Percentiles rank a stretch among this genome's conserved stretches.
Conservation (phyloP, 176 grass and related monocot genomes). For the Rhipidocladum racemiflorum region DNA sequence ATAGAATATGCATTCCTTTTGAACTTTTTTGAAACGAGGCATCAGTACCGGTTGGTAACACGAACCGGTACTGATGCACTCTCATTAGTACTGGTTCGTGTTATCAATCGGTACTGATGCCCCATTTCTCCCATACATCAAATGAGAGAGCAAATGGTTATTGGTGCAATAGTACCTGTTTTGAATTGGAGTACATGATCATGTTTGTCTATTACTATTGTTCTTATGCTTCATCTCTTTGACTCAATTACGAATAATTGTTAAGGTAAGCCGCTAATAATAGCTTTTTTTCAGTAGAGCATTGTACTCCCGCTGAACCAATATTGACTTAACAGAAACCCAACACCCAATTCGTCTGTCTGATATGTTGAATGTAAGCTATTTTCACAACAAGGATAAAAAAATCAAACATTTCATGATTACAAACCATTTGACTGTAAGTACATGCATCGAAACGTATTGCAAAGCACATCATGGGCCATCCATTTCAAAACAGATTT, state of each 20-base stretch:
- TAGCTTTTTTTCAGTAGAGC: background rate
- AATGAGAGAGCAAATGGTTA: too few relatives aligned
- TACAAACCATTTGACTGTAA: background rate
- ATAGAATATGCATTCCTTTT: too few relatives aligned
- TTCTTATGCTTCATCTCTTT: background rate
- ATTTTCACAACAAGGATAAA: background rate
- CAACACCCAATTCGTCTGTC: too few relatives aligned
- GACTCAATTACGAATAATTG: background rate
- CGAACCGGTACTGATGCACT: too few relatives aligned
- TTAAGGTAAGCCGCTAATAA: background rate
- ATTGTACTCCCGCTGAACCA: background rate
- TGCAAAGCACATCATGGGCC: background rate
- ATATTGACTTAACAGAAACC: background rate
- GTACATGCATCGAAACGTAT: background rate
- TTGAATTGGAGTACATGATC: background rate
- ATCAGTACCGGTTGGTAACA: too few relatives aligned
- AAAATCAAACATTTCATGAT: background rate
- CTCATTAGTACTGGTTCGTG: too few relatives aligned
- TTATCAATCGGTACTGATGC: too few relatives aligned
- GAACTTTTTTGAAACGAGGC: too few relatives aligned
- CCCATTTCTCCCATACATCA: too few relatives aligned
- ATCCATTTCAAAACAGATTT: background rate
- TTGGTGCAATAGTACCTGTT: background rate
- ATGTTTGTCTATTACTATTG: background rate
- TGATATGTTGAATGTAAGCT: background rate